A percentile compares a stretch with the other conserved stretches of the same genome.
phyloP scores from a whole-genome alignment of 1,139 yeast species.

The Suhomyces coccinellae region DNA sequence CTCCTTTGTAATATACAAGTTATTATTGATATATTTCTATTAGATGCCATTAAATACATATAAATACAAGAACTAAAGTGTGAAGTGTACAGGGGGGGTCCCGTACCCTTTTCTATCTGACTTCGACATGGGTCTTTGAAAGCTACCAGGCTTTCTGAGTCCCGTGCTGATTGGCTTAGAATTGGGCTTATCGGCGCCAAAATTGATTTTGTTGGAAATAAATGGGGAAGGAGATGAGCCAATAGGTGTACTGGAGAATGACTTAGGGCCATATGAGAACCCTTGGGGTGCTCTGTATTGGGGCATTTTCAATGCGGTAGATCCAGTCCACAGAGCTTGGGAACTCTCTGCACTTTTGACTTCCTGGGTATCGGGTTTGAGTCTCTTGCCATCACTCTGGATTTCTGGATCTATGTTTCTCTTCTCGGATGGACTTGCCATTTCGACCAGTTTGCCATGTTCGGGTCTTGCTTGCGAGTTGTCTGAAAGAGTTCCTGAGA shows the following conservation, averaged over 20 bases:
- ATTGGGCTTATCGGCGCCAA: constrained; percentile 14
- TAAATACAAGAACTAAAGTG: constrained; percentile 16
- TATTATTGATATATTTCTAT: constrained; percentile 1
- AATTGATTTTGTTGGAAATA: constrained; percentile 32
- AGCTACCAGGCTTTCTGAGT: constrained; percentile 53
- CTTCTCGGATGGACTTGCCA: neutral
- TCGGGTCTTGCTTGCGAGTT: neutral
- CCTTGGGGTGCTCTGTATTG: constrained; percentile 38
- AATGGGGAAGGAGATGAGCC: constrained; percentile 30
- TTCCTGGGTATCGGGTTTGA: neutral
- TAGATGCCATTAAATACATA: constrained; percentile 10
- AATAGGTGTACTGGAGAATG: constrained; percentile 1
- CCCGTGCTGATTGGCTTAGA: constrained; percentile 21
- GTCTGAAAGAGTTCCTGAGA: no score
- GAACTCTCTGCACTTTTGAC: neutral
- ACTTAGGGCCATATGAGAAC: constrained; percentile 3
- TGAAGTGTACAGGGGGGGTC: constrained; percentile 28
- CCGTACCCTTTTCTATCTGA: constrained; percentile 25
- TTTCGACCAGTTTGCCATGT: neutral
- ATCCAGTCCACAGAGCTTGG: constrained; percentile 6
- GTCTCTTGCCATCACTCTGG: neutral
- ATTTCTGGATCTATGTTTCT: neutral
- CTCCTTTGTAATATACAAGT: constrained; percentile 22
- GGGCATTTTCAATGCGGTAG: constrained; percentile 37
- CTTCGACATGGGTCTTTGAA: constrained; percentile 18